Base-by-base conservation (phyloP, 2,329 filamentous ascomycete genomes). In the Pezicula neosporulosa region DNA sequence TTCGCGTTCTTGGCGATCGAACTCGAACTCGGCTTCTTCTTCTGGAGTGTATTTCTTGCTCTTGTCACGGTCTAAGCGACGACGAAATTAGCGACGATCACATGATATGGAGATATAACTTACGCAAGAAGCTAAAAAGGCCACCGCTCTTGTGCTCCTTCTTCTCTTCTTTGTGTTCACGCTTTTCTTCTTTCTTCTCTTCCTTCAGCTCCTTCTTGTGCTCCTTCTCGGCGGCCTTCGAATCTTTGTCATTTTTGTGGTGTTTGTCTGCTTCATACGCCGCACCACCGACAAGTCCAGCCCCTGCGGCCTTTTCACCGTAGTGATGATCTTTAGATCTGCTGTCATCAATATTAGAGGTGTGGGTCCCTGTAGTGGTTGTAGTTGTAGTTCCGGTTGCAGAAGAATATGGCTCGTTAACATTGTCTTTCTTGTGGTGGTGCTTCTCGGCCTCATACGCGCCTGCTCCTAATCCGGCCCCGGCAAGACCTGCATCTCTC, bases 291-390 rank as follows among this genome's bases (percentile, higher is more conserved):
- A 47, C 53, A 9, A 50, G 53, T 4, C 53, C 57, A 37, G 41
- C 52, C 9, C 54, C 47, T 30, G 51, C 49, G n/a, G 55, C 49
- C 41, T 59, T 55, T 35, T 55, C 36, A 13, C 54, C 54, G 24
- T 56, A 53, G 28, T 57, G 51, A 36, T 57, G 51, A 12, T 54
- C 55, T 33, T 52, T 52, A 4, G 50, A 50, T 36, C 24, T 48
- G 38, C 35, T 68, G 54, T 72, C 72, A 28, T 60, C 63, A 6
- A 66, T n/a, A n/a, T 67, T 68, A 27, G 66, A 67, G n/a, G 58
- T 55, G 51, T 74, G 68, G 27, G 68, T 19, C 10, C 41, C 41
- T 16, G 37, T 13, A 13, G 37, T 39, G 3, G 37, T 39, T 21
- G 41, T 42, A 67, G 2, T 68, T 68, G 28, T 39, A 12, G 9